These are phyloP conservation scores for Ormosia emarginata DNA, from an alignment of 306 rosid species.

Conservation along the genomic window DNA sequence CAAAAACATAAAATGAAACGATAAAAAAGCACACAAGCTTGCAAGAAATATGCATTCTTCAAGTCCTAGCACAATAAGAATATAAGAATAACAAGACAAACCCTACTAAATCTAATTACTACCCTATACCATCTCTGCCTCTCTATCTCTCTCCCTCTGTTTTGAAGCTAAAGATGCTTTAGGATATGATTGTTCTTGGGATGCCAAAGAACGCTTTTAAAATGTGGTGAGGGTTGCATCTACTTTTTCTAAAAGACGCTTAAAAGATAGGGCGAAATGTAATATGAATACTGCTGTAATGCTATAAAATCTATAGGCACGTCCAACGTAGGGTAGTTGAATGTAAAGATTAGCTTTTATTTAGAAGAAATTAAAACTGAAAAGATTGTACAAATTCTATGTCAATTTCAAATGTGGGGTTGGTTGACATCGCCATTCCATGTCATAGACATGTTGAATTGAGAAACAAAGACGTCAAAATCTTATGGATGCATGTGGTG, in stretches of 20 bases:
- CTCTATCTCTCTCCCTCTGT: neutral
- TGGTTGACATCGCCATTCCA: conserved; percentile 29
- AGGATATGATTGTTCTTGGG: conserved; percentile 41
- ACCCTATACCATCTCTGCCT: neutral
- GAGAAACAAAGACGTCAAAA: conserved; percentile 24
- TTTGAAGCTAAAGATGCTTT: conserved; percentile 26
- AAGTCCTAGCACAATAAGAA: neutral
- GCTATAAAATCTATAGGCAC: neutral
- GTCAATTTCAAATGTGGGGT: conserved; percentile 39
- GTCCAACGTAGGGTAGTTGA: conserved; percentile 28
- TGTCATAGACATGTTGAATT: conserved; percentile 15
- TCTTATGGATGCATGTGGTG: neutral
- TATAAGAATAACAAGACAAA: neutral
- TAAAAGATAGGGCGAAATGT: neutral
- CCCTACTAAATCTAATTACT: neutral
- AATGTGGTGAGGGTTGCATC: conserved; percentile 19
- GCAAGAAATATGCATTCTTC: conserved; percentile 48
- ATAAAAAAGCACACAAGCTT: conserved; percentile 21
- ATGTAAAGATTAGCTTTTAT: conserved; percentile 19
- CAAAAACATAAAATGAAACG: conserved; percentile 36
- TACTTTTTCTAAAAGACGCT: conserved; percentile 31
- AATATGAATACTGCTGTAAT: conserved; percentile 13
- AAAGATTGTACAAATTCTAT: neutral
- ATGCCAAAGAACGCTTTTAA: conserved; percentile 35
- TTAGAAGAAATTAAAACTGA: neutral